phyloP scores from a whole-genome alignment of 1,284 basidiomycete species.

The Sanghuangporus weigelae region DNA sequence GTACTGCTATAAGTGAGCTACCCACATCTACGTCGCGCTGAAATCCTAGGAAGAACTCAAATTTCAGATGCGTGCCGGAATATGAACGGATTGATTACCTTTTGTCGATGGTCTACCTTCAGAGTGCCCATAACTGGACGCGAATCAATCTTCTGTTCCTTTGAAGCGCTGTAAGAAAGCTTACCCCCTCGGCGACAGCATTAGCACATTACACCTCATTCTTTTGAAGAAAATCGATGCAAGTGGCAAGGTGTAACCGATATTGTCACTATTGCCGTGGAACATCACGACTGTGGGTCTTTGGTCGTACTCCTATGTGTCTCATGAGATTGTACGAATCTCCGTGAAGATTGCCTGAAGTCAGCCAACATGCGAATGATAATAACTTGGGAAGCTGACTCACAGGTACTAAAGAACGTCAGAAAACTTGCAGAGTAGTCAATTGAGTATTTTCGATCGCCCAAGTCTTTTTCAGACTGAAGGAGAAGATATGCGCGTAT shows the following conservation, averaged over 20 bases:
- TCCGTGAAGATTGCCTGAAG: too few species aligned
- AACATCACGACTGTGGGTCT: conserved; percentile 44
- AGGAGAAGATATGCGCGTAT: conserved; percentile 44
- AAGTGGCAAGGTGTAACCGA: conserved; percentile 46
- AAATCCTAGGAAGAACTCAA: conserved; percentile 25
- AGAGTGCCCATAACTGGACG: conserved; percentile 37
- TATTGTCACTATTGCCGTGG: conserved; percentile 43
- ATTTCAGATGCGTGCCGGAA: neutral
- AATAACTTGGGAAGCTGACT: neutral
- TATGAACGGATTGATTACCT: conserved; percentile 28
- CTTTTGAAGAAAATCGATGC: conserved; percentile 42
- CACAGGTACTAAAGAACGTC: neutral
- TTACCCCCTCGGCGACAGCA: conserved; percentile 42
- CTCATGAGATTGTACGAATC: neutral
- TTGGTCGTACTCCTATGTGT: conserved; percentile 6
- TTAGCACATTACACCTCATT: conserved; percentile 41
- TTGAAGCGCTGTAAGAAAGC: neutral
- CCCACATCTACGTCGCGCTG: conserved; percentile 39
- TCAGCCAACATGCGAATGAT: too few species aligned
- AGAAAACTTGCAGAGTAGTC: conserved; percentile 5
- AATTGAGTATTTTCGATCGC: conserved; percentile 2
- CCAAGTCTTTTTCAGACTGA: conserved; percentile 14
- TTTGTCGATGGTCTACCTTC: conserved; percentile 41
- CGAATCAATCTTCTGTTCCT: neutral
- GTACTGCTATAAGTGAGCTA: neutral